Evolutionary conservation across 2,329 filamentous ascomycete genomes (phyloP).

Genomic region (Claviceps capensis): DNA sequence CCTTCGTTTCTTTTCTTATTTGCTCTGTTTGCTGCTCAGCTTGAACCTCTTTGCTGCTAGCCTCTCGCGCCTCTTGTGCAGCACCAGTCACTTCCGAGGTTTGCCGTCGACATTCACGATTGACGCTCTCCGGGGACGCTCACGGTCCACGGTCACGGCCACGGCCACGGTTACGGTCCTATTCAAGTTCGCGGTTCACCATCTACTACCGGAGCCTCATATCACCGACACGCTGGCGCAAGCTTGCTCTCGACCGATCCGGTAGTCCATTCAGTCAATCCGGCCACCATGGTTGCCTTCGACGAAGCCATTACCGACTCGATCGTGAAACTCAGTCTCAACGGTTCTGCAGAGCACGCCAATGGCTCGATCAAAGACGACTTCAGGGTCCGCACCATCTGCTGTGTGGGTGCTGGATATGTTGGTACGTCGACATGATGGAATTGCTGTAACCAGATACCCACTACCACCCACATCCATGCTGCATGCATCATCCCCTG

Average conservation of each 20-base stretch:
- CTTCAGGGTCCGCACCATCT: conserved; percentile 43
- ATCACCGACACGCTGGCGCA: neutral
- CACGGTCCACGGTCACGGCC: neutral
- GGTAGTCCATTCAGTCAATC: neutral
- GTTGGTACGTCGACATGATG: conserved; percentile 42
- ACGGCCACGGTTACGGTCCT: no score
- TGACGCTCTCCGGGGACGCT: no score
- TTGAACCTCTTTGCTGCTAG: neutral
- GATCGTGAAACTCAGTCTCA: conserved; percentile 19
- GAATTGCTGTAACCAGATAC: neutral
- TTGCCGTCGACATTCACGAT: no score
- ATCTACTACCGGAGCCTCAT: no score
- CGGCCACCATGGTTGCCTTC: conserved; percentile 11
- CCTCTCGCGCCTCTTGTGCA: neutral
- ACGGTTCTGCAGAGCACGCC: conserved; percentile 16
- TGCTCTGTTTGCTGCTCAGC: neutral
- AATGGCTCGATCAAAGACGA: conserved; percentile 16
- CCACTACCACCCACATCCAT: neutral
- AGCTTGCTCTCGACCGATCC: neutral
- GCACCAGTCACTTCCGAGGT: neutral
- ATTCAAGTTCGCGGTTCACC: no score
- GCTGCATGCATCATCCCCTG: neutral
- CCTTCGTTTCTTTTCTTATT: neutral
- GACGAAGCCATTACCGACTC: conserved; percentile 15
- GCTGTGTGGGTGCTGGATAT: conserved; percentile 64